phyloP scores from a whole-genome alignment of 371 early-diverging fungal genomes.

The Blastocladiella emersonii region DNA sequence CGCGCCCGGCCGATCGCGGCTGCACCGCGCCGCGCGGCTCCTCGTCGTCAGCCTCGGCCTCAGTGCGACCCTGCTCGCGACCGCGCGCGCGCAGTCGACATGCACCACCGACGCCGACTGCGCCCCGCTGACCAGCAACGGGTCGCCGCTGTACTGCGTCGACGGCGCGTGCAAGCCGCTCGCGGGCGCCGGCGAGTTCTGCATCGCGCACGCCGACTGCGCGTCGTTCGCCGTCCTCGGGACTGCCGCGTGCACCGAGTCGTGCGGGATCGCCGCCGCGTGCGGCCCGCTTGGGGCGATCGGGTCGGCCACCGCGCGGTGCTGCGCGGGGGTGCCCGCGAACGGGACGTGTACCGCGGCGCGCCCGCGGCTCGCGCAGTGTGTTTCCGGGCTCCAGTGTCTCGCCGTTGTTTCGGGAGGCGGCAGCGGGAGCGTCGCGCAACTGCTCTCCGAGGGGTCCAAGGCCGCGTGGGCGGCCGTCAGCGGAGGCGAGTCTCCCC shows the following conservation, averaged over 20 bases:
- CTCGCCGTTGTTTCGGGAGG: slow-evolving; percentile 4
- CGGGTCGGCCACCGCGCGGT: not conserved
- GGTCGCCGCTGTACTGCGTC: not conserved
- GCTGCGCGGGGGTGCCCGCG: not conserved
- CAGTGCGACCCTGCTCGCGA: no score
- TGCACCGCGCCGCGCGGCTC: no score
- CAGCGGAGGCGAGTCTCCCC: no score
- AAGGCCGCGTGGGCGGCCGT: no score
- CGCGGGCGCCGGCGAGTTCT: not conserved
- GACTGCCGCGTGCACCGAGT: not conserved
- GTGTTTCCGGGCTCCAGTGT: not conserved
- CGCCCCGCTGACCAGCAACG: no score
- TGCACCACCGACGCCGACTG: not conserved
- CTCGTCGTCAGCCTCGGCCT: no score
- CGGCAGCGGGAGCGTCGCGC: no score
- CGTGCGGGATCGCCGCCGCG: slow-evolving; percentile 1
- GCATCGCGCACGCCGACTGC: not conserved
- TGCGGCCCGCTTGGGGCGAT: slow-evolving; percentile 4
- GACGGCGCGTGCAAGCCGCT: not conserved
- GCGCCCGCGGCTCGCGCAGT: not conserved
- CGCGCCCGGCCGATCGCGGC: no score
- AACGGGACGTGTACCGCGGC: not conserved
- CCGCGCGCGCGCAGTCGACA: no score
- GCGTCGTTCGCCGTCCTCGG: not conserved
- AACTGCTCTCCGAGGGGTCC: no score